Base-by-base conservation (phyloP, 192 early-diverging fungal species). In the Backusella morwellensis region DNA sequence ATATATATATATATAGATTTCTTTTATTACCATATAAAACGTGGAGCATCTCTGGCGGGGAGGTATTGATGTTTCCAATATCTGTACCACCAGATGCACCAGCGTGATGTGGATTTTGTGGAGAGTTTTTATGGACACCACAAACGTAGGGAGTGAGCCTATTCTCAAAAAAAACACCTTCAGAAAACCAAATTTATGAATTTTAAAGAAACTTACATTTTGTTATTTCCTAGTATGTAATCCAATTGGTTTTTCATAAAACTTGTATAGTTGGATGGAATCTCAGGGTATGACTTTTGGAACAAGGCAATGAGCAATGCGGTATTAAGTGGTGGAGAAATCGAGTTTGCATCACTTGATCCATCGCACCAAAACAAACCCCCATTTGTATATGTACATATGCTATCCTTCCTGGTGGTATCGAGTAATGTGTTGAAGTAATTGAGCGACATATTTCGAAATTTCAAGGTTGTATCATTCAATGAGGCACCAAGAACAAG, bases 61-160 rank as follows among this genome's bases (percentile, higher is more conserved):
- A 77, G 8, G 11, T 34, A 34, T 80, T 68, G 19, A 87, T 81
- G 21, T 85, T 82, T 32, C 35, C 67, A 11, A 80, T 80, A 35
- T 82, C 73, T 19, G 70, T 78, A 19, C 88, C 88, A 19, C 88
- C 89, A 8, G 87, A 84, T 1, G 89, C 88, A 35, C 79, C 73
- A 34, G 87, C 87, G 72, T 89, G 87, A 74, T 89, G 88, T 42
- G 87, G 86, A 40, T 89, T 86, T 35, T 74, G 36, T 12, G 87
- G 87, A 1, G 88, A 88, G 52, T 90, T 90, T 68, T 79, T 75
- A 63, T 88, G 87, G 0, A 89, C 83, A 50, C 89, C 89, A 19
- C 85, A 80, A 41, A 89, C 77, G 77, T 89, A 89, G 3, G 89
- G 86, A 3, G 86, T 86, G 21, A 75, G 35, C 78, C 78, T 80